These are phyloP conservation scores for Schrenkiella parvula DNA, from an alignment of 345 rosid genomes.

Conservation along the genomic window DNA sequence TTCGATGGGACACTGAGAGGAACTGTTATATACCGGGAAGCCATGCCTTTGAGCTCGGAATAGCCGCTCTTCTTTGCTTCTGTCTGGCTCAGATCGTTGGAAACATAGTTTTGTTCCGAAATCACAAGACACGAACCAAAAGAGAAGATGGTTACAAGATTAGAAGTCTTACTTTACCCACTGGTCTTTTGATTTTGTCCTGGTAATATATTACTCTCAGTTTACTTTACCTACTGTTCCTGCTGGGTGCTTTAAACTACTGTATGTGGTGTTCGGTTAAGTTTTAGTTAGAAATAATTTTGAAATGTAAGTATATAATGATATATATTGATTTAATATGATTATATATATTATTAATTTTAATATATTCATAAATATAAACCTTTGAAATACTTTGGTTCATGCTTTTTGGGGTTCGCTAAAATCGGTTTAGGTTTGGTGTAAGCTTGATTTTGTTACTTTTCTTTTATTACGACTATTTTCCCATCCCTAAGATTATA, in stretches of 20 bases:
- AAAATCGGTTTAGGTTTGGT: not conserved
- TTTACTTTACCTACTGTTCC: constrained; percentile 17
- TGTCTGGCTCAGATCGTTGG: constrained; percentile 56
- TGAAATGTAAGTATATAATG: no score
- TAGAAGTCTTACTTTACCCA: constrained; percentile 16
- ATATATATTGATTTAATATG: no score
- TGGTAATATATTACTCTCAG: constrained; percentile 48
- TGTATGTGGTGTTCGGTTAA: no score
- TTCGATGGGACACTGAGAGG: constrained; percentile 49
- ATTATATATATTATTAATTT: no score
- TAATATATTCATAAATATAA: no score
- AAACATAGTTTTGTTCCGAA: constrained; percentile 35
- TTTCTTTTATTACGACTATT: not conserved
- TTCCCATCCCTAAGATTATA: not conserved
- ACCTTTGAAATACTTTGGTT: no score
- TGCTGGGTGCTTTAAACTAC: not conserved
- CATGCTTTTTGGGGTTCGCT: no score
- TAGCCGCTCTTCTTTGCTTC: constrained; percentile 47
- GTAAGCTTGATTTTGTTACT: not conserved
- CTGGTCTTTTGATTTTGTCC: constrained; percentile 45
- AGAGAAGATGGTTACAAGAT: constrained; percentile 27
- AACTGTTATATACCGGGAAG: constrained; percentile 57
- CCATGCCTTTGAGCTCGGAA: constrained; percentile 48
- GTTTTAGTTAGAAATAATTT: no score
- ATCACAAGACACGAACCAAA: constrained; percentile 24